These are phyloP conservation scores for Coemansia sp. DNA, from an alignment of 192 early-diverging fungal genomes.

Conservation along the genomic window DNA sequence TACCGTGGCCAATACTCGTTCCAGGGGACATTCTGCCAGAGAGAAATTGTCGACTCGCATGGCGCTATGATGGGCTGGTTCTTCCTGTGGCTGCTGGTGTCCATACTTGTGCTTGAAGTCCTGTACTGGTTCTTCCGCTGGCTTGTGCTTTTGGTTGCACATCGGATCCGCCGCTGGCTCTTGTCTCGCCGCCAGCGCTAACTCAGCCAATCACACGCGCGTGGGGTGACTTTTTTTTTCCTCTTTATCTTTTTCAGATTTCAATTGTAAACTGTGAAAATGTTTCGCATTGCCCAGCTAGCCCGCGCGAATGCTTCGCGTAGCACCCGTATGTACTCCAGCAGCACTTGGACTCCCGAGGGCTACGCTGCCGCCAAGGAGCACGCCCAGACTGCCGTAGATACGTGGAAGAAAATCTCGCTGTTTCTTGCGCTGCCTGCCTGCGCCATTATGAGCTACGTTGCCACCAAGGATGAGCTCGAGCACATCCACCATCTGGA, in stretches of 20 bases:
- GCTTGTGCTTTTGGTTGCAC: slow-evolving; percentile 18
- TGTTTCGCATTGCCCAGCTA: slow-evolving; percentile 41
- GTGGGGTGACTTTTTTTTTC: slow-evolving; percentile 1
- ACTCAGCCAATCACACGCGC: neutral
- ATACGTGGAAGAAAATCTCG: slow-evolving; percentile 53
- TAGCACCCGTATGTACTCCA: slow-evolving; percentile 42
- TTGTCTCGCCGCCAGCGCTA: neutral
- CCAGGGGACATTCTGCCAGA: slow-evolving; percentile 64
- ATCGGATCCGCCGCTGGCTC: slow-evolving; percentile 6
- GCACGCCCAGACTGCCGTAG: slow-evolving; percentile 36
- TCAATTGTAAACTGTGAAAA: slow-evolving; percentile 10
- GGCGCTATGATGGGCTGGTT: slow-evolving; percentile 43
- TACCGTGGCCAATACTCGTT: slow-evolving; percentile 71
- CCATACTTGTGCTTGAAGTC: slow-evolving; percentile 28
- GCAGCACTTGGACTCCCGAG: slow-evolving; percentile 25
- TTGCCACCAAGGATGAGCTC: slow-evolving; percentile 46
- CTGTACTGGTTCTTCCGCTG: slow-evolving; percentile 46
- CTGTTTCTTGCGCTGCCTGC: slow-evolving; percentile 40
- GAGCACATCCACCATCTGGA: slow-evolving; percentile 52
- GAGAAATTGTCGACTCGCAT: slow-evolving; percentile 49
- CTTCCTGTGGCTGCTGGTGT: slow-evolving; percentile 36
- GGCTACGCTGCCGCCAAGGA: slow-evolving; percentile 45
- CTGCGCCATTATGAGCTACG: slow-evolving; percentile 29
- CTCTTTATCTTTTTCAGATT: slow-evolving; percentile 13
- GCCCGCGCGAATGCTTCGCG: slow-evolving; percentile 40